Percentiles rank a stretch among this genome's conserved stretches.
Conservation (phyloP, 441 rosid genomes). For the Dalechampia spathulata region DNA sequence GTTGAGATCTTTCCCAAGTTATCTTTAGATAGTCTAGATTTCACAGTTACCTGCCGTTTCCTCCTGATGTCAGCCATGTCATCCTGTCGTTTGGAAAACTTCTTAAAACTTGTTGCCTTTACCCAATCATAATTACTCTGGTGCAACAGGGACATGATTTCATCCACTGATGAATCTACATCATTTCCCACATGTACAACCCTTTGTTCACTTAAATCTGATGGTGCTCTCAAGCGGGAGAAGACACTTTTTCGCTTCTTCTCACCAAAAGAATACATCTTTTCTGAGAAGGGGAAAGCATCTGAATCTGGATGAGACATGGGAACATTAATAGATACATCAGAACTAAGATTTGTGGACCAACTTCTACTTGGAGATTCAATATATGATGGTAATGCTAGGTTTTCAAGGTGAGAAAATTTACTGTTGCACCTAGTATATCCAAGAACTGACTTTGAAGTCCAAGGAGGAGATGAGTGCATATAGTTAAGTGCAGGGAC, state of each 20-base stretch:
- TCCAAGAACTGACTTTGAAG: slow-evolving; percentile 12
- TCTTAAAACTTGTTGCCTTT: slow-evolving; percentile 13
- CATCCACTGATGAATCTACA: slow-evolving; percentile 33
- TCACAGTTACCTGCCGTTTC: slow-evolving; percentile 8
- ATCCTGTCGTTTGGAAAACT: slow-evolving; percentile 4
- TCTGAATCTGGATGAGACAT: not conserved
- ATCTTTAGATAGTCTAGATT: not conserved
- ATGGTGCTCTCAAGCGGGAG: slow-evolving; percentile 35
- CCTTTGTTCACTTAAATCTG: slow-evolving; percentile 10
- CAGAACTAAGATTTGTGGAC: slow-evolving; percentile 4
- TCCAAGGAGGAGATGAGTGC: slow-evolving; percentile 12
- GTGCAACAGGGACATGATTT: slow-evolving; percentile 32
- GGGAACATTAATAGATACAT: not conserved
- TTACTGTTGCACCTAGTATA: slow-evolving; percentile 17
- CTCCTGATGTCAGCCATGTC: slow-evolving; percentile 8
- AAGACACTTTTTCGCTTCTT: slow-evolving; percentile 42
- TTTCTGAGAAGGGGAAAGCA: slow-evolving; percentile 3
- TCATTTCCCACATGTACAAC: not conserved
- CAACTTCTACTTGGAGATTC: slow-evolving; percentile 8
- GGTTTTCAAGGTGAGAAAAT: slow-evolving; percentile 14
- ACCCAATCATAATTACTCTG: slow-evolving; percentile 22
- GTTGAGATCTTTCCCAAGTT: not conserved
- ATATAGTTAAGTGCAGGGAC: slow-evolving; percentile 10
- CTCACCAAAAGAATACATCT: slow-evolving; percentile 5
- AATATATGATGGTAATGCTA: slow-evolving; percentile 13